Evolutionary conservation across 2,329 filamentous ascomycete species (phyloP), one percentile per base, ranked within the genome.

Genomic region (Clarireedia sp.): DNA sequence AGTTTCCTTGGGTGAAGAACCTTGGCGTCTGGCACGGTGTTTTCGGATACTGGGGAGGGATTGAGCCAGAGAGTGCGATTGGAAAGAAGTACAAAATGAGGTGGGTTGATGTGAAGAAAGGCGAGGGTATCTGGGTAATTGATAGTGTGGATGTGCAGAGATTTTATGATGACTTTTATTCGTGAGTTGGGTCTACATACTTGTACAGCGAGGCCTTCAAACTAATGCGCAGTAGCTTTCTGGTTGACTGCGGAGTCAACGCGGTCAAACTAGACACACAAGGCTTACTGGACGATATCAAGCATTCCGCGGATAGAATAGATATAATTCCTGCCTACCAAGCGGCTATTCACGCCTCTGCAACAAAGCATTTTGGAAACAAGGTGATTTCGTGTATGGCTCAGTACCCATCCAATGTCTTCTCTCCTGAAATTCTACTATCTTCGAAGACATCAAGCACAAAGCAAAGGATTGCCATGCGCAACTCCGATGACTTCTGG

Each of bases 341-440:
- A 37, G 37, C 54, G 19, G 57, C 58, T 7, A 57, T 58, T 19
- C 19, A 54, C 17, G n/a, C 14, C 16, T 45, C 51, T 9, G n/a
- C 55, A 9, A 26, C 46, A 45, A 49, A 33, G 16, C 48, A 60
- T 36, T 60, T 59, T 26, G 33, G 47, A 26, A 48, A 48, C 16
- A 57, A 49, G 50, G 50, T 57, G 7, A 60, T 60, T 19, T 60
- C 57, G n/a, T 60, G 57, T 48, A 60, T 60, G 58, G 55, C 58
- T 2, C 58, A 60, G 48, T 55, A 46, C 3, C 51, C 58, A 1
- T 36, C 51, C 21, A 57, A 57, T 10, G 29, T 60, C 7, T 60
- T 60, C 44, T 55, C 52, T 5, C 38, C 46, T 14, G 47, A 57
- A 16, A 40, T 52, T 24, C 21, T 59, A 44, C 43, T 60, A n/a